Percentiles rank a stretch among this genome's conserved stretches.
Conservation (phyloP, 495 filamentous ascomycete species). For the Hypoxylon trugodes region DNA sequence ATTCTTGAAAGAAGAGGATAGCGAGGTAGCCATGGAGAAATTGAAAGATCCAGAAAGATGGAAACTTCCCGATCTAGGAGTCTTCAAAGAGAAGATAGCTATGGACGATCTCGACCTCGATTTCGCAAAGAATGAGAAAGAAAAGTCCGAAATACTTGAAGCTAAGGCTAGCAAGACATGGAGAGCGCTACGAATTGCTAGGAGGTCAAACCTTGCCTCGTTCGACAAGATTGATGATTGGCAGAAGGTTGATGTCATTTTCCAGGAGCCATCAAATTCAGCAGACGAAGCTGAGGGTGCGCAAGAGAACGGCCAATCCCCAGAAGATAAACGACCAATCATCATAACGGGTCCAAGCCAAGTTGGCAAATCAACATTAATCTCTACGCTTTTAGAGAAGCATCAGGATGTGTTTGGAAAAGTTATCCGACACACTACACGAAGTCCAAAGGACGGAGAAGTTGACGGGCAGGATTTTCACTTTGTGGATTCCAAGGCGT, state of each 20-base stretch:
- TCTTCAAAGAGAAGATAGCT: slow-evolving; percentile 67
- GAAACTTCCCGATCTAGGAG: slow-evolving; percentile 54
- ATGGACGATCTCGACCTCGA: slow-evolving; percentile 84
- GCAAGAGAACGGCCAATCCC: slow-evolving; percentile 39
- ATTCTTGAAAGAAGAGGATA: slow-evolving; percentile 74
- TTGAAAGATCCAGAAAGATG: slow-evolving; percentile 57
- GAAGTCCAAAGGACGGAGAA: slow-evolving; percentile 56
- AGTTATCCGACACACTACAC: slow-evolving; percentile 53
- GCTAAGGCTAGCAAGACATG: slow-evolving; percentile 86
- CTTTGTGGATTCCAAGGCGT: slow-evolving; percentile 57
- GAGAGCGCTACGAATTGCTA: slow-evolving; percentile 82
- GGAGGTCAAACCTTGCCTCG: slow-evolving; percentile 70
- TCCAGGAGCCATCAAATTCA: slow-evolving; percentile 50
- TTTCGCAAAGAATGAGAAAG: slow-evolving; percentile 73
- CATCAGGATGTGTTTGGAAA: slow-evolving; percentile 53
- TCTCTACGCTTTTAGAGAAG: slow-evolving; percentile 51
- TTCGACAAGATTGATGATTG: slow-evolving; percentile 90
- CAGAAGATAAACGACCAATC: slow-evolving; percentile 54
- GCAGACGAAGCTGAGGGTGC: slow-evolving; percentile 37
- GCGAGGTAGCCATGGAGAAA: slow-evolving; percentile 54
- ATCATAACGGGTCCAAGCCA: slow-evolving; percentile 56
- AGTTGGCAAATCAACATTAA: slow-evolving; percentile 50
- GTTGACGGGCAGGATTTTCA: slow-evolving; percentile 53
- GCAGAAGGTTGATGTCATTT: slow-evolving; percentile 67
- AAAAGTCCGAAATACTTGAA: slow-evolving; percentile 70